These are phyloP conservation scores for Eimeria falciformis DNA, from an alignment of 169 alveolate genomes.

Conservation along the genomic window DNA sequence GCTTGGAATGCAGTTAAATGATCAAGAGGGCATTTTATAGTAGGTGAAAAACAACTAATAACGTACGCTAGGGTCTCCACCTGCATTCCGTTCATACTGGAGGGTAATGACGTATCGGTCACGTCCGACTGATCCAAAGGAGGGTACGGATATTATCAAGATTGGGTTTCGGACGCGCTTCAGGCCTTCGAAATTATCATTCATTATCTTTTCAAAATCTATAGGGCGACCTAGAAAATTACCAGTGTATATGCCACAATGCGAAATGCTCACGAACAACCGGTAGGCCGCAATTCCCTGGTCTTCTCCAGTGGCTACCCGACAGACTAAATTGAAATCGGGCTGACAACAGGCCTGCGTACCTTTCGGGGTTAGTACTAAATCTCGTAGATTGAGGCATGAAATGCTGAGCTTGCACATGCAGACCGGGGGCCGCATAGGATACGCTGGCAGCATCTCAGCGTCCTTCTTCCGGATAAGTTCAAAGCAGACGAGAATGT, in stretches of 20 bases:
- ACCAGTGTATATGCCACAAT: neutral
- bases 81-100: slow-evolving; percentile 64
- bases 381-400: slow-evolving; percentile 86
- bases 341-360: neutral
- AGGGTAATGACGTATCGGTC: slow-evolving; percentile 12
- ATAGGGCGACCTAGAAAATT: slow-evolving; percentile 55
- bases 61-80: slow-evolving; percentile 75
- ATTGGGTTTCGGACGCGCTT: slow-evolving; percentile 75
- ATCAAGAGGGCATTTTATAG: too few species aligned
- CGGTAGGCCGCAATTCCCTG: too few species aligned
- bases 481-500: slow-evolving; percentile 87
- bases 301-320: too few species aligned
- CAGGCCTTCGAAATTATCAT: slow-evolving; percentile 50
- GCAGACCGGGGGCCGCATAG: slow-evolving; percentile 89
- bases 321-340: too few species aligned
- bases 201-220: slow-evolving; percentile 52
- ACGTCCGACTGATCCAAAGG: slow-evolving; percentile 72
- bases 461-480: slow-evolving; percentile 88
- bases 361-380: slow-evolving; percentile 80
- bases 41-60: neutral
- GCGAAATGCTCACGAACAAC: too few species aligned
- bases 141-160: slow-evolving; percentile 34
- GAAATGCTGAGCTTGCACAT: slow-evolving; percentile 84
- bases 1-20: too few species aligned
- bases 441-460: slow-evolving; percentile 87